These are phyloP conservation scores for Emergomyces pasteurianus DNA, from an alignment of 2,329 filamentous ascomycete genomes.

Conservation along the genomic window DNA sequence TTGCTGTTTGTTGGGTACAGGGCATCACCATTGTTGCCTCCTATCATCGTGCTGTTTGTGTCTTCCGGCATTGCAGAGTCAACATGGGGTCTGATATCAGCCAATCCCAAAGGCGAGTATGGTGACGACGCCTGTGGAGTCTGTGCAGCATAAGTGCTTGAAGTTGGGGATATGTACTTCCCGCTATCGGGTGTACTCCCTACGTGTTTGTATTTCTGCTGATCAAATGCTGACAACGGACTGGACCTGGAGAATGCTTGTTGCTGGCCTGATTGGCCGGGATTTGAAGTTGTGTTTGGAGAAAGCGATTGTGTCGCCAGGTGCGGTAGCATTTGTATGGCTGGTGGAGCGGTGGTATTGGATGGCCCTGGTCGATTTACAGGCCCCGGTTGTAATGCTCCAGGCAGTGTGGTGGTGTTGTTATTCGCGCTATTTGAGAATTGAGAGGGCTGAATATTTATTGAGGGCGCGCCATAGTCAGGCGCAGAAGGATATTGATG, in stretches of 20 bases:
- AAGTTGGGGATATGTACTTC: slow-evolving; percentile 47
- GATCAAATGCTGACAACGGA: slow-evolving; percentile 53
- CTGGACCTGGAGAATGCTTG: slow-evolving; percentile 79
- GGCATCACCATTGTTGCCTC: slow-evolving; percentile 55
- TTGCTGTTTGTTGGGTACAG: slow-evolving; percentile 67
- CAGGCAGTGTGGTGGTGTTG: slow-evolving; percentile 40
- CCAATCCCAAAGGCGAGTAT: slow-evolving; percentile 80
- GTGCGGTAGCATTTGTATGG: slow-evolving; percentile 45
- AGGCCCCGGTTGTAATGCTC: slow-evolving; percentile 47
- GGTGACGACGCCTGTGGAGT: slow-evolving; percentile 50
- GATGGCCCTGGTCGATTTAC: slow-evolving; percentile 40
- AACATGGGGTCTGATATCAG: slow-evolving; percentile 79
- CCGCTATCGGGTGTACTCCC: slow-evolving; percentile 53
- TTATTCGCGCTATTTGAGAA: slow-evolving; percentile 30
- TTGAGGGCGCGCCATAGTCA: slow-evolving; percentile 41
- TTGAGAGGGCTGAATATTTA: slow-evolving; percentile 49
- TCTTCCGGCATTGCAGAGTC: slow-evolving; percentile 71
- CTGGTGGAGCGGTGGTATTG: slow-evolving; percentile 46
- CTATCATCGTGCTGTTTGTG: slow-evolving; percentile 42
- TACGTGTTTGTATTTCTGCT: slow-evolving; percentile 51
- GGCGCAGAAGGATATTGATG: slow-evolving; percentile 40
- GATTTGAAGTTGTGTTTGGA: slow-evolving; percentile 48
- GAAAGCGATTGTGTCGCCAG: slow-evolving; percentile 33
- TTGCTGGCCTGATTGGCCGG: slow-evolving; percentile 51
- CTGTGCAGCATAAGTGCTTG: slow-evolving; percentile 36